Conservation (phyloP, 2,329 filamentous ascomycete genomes). For the Paraconiothyrium sp. region DNA sequence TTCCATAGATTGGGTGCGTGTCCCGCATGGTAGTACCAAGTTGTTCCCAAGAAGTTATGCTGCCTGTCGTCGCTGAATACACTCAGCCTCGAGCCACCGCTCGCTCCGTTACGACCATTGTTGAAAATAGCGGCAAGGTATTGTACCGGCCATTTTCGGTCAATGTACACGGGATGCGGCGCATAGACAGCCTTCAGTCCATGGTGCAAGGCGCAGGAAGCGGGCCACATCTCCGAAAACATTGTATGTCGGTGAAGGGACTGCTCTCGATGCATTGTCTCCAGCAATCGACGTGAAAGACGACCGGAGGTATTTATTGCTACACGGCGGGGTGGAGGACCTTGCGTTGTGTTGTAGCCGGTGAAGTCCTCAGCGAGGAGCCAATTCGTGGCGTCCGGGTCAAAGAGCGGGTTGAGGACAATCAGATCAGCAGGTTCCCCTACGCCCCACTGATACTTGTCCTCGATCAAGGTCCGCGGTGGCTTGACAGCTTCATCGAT, state of each 20-base stretch:
- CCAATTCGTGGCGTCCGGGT: conserved; percentile 76
- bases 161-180: conserved; percentile 66
- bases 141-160: conserved; percentile 63
- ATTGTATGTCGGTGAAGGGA: conserved; percentile 74
- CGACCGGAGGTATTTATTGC: conserved; percentile 77
- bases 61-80: conserved; percentile 60
- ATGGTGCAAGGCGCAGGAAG: conserved; percentile 75
- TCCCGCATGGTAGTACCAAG: conserved; percentile 64
- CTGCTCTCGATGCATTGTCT: conserved; percentile 79
- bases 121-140: conserved; percentile 67
- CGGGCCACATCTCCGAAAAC: conserved; percentile 84
- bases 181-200: conserved; percentile 79
- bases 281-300: conserved; percentile 71
- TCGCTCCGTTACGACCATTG: conserved; percentile 62
- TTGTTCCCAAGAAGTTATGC: conserved; percentile 63
- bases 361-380: conserved; percentile 75
- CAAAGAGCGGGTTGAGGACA: conserved; percentile 80
- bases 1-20: conserved; percentile 65
- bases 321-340: conserved; percentile 71
- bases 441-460: conserved; percentile 70
- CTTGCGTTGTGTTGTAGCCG: conserved; percentile 67
- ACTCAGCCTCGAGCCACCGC: conserved; percentile 59
- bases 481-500: conserved; percentile 63
- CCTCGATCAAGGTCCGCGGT: conserved; percentile 64
- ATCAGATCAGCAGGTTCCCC: conserved; percentile 79